phyloP scores from a whole-genome alignment of 2,329 filamentous ascomycete species.

The Colletotrichum viniferum region DNA sequence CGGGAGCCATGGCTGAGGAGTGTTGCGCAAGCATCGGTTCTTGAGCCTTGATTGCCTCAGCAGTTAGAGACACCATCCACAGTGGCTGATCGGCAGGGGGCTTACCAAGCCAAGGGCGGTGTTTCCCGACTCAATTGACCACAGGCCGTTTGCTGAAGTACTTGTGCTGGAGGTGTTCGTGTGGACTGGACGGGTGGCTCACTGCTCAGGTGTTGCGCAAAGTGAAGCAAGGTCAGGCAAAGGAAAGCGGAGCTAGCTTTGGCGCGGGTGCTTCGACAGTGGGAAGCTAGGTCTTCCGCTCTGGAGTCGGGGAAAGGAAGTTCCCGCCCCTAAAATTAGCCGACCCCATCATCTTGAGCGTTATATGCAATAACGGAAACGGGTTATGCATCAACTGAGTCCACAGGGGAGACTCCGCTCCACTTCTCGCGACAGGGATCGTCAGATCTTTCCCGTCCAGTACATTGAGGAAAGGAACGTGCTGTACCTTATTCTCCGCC shows the following conservation, averaged over 20 bases:
- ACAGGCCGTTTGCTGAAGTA: background rate
- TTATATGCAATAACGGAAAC: background rate
- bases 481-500: background rate
- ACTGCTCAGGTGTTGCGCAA: background rate
- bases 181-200: background rate
- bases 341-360: background rate
- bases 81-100: background rate
- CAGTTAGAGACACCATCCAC: conserved; percentile 4
- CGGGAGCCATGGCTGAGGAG: conserved; percentile 15
- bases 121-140: background rate
- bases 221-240: background rate
- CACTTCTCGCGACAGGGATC: background rate
- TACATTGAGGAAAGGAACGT: background rate
- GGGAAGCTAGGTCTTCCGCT: background rate
- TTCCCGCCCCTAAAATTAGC: conserved; percentile 20
- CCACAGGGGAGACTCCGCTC: background rate
- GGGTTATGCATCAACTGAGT: background rate
- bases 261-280: background rate
- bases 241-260: conserved; percentile 9
- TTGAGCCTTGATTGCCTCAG: background rate
- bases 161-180: background rate
- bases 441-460: background rate
- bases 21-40: conserved; percentile 20
- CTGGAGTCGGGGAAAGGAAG: conserved; percentile 20
- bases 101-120: conserved; percentile 10